Percentiles rank a stretch among this genome's conserved stretches.
These are phyloP conservation scores for Angomonas ambiguus DNA, from an alignment of 208 protist genomes.

Conservation along the genomic window DNA sequence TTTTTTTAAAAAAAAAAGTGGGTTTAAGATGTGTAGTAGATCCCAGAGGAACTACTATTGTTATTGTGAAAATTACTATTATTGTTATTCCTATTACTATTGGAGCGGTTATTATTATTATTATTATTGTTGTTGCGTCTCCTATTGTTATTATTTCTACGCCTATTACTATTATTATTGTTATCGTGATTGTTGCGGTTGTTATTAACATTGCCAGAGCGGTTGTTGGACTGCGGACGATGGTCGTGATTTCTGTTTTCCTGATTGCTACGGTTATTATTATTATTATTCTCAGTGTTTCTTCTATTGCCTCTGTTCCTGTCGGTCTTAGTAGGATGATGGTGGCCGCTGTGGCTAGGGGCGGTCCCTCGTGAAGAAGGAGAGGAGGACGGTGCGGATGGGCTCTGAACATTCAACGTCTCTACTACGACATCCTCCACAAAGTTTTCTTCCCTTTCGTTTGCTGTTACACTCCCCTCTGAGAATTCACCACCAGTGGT, in stretches of 20 bases:
- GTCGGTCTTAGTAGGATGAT: background rate
- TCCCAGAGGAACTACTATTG: slow-evolving; percentile 5
- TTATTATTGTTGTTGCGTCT: slow-evolving; percentile 15
- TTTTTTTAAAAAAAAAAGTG: slow-evolving; percentile 1
- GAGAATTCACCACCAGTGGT: too few relatives aligned
- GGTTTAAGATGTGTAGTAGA: background rate
- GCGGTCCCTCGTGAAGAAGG: too few relatives aligned
- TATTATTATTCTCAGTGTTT: background rate
- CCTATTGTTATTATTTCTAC: background rate
- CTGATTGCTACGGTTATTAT: too few relatives aligned
- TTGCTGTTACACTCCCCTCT: background rate
- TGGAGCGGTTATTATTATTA: slow-evolving; percentile 12
- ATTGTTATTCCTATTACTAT: background rate
- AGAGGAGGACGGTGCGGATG: too few relatives aligned
- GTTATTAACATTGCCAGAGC: too few relatives aligned
- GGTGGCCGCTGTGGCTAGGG: too few relatives aligned
- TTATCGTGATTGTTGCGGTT: background rate
- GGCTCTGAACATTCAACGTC: background rate
- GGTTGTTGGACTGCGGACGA: background rate
- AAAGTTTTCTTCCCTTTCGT: slow-evolving; percentile 1
- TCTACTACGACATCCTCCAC: slow-evolving; percentile 1
- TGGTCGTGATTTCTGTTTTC: background rate
- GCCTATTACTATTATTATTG: background rate
- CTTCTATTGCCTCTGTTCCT: background rate
- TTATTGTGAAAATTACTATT: background rate